Conservation (phyloP, 2,329 filamentous ascomycete genomes). For the Cadophora sp. region DNA sequence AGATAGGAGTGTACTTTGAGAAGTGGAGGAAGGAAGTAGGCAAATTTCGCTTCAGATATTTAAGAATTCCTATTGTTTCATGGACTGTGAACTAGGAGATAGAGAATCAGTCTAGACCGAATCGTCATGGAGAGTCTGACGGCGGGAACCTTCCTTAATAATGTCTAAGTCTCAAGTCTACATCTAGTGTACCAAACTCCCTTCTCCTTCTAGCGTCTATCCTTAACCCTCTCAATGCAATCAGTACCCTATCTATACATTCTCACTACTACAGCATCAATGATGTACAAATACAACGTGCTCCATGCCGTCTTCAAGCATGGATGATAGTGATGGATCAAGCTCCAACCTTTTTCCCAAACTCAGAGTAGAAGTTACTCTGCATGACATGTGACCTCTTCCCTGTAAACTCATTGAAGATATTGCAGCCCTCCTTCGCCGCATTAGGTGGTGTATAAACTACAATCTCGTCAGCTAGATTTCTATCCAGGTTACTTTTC, state of each 20-base stretch:
- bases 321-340: not conserved
- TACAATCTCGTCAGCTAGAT: constrained; percentile 38
- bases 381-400: constrained; percentile 74
- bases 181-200: constrained; percentile 5
- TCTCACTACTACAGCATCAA: not conserved
- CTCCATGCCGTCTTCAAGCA: not conserved
- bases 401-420: constrained; percentile 81
- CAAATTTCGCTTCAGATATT: not conserved
- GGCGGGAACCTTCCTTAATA: constrained; percentile 10
- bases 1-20: not conserved
- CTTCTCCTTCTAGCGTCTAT: not conserved
- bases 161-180: not conserved
- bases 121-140: not conserved
- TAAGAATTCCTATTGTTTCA: not conserved
- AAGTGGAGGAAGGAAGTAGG: not conserved
- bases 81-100: not conserved
- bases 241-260: not conserved
- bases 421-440: constrained; percentile 79
- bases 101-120: not conserved
- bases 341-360: constrained; percentile 47
- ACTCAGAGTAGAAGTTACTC: constrained; percentile 74
- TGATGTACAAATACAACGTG: not conserved
- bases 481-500: not conserved
- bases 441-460: constrained; percentile 92
- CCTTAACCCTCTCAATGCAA: not conserved